Base-by-base conservation (phyloP, 805 yeast species). In the Wickerhamomyces mucosus region DNA sequence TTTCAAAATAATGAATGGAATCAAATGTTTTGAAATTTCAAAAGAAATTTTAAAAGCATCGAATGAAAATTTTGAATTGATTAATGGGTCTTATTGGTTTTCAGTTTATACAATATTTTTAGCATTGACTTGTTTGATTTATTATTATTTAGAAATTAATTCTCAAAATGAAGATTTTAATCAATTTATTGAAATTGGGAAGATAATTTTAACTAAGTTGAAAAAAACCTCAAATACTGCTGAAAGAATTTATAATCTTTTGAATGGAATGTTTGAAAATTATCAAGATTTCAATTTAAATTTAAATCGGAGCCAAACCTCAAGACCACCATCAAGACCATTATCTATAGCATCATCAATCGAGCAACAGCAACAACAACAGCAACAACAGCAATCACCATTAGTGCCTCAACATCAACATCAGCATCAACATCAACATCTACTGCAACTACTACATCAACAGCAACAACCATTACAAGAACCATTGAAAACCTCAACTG, bases 61-160 rank as follows among this genome's bases (percentile, higher is more conserved):
- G 0, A 75, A 81, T 44, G 85, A 79, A 40, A 74, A 86, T 83
- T 73, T 81, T 35, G 68, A 72, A 39, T 61, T 82, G 45, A 60
- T 86, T 36, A 74, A 82, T 42, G 95, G 95, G 2, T 82, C 94
- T 1, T 88, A 86, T 52, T 85, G 96, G 95, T 86, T 84, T 48
- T 78, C 92, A n/a, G 77, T 81, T 53, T 86, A 86, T 54, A 85
- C 95, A 0, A 79, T 86, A n/a, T 86, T 86, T 52, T 86, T 83
- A 53, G 77, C 94, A 1, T 88, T 86, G 31, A 94, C 95, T 0
- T 84, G 95, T 42, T 63, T 86, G 45, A 75, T 84, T 6, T 86
- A 80, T 50, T 86, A 85, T 50, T 45, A 53, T 9, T 62, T 68
- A 22, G 59, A 61, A 16, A 55, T 58, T 15, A 69, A 68, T 38